Base-by-base conservation (phyloP, 2,329 filamentous ascomycete genomes). In the Emericellopsis atlantica region DNA sequence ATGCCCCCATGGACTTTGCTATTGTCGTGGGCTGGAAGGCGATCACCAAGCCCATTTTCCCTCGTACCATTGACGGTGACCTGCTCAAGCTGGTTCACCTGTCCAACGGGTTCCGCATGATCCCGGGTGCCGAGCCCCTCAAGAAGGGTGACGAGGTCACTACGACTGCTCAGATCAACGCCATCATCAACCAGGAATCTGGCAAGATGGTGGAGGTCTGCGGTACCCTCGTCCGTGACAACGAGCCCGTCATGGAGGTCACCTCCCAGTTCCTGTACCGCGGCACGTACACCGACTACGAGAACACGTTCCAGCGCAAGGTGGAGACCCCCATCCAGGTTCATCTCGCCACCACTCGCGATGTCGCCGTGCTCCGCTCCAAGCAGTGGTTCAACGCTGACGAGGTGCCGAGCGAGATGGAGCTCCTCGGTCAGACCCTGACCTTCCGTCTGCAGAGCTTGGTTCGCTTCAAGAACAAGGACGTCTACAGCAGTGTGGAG, bases 131-230 rank as follows among this genome's bases (percentile, higher is more conserved):
- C 1, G 81, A 95, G 58, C 90, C 92, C 14, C 67, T 98, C 46
- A 93, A 95, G 74, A 95, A 94, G 67, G 92, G 88, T 24, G 92
- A 98, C 58, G 78, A 89, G 46, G 76, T 98, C 16, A 81, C 87
- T 46, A 96, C 92, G 4, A 94, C 86, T 42, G 92, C 92, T 35
- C 88, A 93, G 60, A 85, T 98, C 67, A 96, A 98, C 53, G 88
- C 92, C 14, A 88, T 98, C 54, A 83, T 98, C 69, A 98, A 96
- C 67, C 89, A 98, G 61, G 88, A 95, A 12, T 88, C 92, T 45
- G 92, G 92, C 37, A 98, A 98, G 73, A 95, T 98, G 89, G 93
- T 98, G 15, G 93, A 98, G 64, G 90, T 98, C n/a, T 95, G 89
- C 54, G 92, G 92, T 46, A 98, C 92, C 6, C 95, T 98, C 54